phyloP scores from a whole-genome alignment of 768 basidiomycete genomes.

The Pisolithus microcarpus region DNA sequence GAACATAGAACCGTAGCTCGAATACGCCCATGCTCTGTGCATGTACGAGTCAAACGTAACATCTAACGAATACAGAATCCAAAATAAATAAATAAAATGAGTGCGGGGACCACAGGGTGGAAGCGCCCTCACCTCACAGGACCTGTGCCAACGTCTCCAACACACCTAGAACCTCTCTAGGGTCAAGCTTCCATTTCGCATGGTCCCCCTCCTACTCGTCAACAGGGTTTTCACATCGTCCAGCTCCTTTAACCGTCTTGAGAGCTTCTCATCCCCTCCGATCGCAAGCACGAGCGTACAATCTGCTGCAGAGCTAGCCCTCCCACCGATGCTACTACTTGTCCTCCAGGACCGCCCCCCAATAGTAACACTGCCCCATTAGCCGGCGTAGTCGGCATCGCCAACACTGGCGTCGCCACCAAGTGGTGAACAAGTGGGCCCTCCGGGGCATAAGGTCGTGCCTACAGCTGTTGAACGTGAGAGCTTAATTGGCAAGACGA shows the following conservation, averaged over 20 bases:
- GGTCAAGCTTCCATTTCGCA: slow-evolving; percentile 58
- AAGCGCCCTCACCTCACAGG: background rate
- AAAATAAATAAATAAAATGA: too few species aligned
- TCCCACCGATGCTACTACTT: slow-evolving; percentile 32
- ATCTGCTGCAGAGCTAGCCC: slow-evolving; percentile 31
- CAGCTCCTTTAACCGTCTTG: slow-evolving; percentile 69
- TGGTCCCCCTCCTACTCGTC: slow-evolving; percentile 68
- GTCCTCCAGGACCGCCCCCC: background rate
- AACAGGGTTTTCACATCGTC: slow-evolving; percentile 66
- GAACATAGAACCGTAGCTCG: too few species aligned
- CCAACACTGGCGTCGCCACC: slow-evolving; percentile 5
- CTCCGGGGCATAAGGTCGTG: slow-evolving; percentile 65
- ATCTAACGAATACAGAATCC: too few species aligned
- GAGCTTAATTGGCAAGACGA: slow-evolving; percentile 76
- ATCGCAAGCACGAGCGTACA: slow-evolving; percentile 57
- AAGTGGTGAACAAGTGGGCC: slow-evolving; percentile 33
- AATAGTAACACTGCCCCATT: background rate
- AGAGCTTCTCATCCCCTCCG: slow-evolving; percentile 70
- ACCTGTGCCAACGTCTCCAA: slow-evolving; percentile 28
- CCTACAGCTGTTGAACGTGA: slow-evolving; percentile 80
- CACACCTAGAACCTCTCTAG: slow-evolving; percentile 29
- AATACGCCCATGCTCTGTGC: too few species aligned
- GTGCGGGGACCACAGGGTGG: too few species aligned
- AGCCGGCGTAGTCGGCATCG: background rate
- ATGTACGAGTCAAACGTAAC: too few species aligned